Conservation (phyloP, 306 rosid genomes). For the Herpetospermum pedunculosum region DNA sequence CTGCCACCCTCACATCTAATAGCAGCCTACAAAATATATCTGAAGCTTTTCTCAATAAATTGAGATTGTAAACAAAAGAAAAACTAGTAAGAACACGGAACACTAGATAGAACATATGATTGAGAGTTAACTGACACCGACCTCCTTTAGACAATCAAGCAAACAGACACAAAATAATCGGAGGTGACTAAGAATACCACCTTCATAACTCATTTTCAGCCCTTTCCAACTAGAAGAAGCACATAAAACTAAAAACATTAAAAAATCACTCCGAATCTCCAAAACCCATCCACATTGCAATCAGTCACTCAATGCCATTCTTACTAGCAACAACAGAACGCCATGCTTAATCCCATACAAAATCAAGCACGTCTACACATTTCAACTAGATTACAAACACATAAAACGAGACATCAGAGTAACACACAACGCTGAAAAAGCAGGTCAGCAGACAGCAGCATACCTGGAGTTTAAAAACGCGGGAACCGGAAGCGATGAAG, state of each 20-base stretch:
- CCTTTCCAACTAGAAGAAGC: background rate
- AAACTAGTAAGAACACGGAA: background rate
- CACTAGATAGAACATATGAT: background rate
- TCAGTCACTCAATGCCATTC: background rate
- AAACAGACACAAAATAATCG: background rate
- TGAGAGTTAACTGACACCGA: background rate
- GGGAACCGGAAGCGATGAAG: slow-evolving; percentile 72
- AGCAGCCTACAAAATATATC: background rate
- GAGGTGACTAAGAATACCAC: background rate
- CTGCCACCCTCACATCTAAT: background rate
- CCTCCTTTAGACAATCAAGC: background rate
- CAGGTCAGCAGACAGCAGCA: background rate
- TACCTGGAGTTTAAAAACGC: slow-evolving; percentile 61
- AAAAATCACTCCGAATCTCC: background rate
- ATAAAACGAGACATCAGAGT: background rate
- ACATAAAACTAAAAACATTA: background rate
- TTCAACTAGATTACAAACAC: background rate
- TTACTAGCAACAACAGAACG: background rate
- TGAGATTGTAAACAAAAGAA: background rate
- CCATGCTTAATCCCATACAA: background rate
- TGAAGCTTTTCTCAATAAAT: background rate
- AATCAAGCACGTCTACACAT: background rate
- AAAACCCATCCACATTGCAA: background rate
- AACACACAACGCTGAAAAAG: background rate
- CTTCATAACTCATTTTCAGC: background rate